Evolutionary conservation across 495 filamentous ascomycete genomes (phyloP).

Genomic region (Penicillium simplicissimum): DNA sequence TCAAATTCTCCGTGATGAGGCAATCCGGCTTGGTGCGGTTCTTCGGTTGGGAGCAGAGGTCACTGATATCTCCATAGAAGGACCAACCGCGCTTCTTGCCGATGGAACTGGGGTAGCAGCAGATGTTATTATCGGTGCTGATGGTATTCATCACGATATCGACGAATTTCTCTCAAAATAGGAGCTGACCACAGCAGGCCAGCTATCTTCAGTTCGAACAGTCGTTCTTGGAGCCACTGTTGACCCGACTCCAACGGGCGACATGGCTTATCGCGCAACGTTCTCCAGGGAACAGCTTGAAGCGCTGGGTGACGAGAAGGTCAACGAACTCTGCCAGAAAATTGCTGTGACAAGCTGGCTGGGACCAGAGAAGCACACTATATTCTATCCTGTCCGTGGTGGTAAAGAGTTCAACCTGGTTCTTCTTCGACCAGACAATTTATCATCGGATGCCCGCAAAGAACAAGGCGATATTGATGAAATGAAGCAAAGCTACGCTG

Average conservation of each 20-base stretch:
- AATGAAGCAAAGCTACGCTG: neutral
- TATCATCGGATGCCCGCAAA: neutral
- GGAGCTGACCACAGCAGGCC: neutral
- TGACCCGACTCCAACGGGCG: neutral
- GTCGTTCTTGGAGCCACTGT: neutral
- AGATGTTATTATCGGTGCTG: neutral
- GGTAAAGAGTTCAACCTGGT: slow-evolving; percentile 64
- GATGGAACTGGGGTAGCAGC: neutral
- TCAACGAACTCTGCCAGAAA: neutral
- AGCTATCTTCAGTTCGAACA: neutral
- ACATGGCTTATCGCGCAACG: neutral
- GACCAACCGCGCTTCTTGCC: neutral
- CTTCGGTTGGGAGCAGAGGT: neutral
- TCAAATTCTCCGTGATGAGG: neutral
- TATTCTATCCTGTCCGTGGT: slow-evolving; percentile 59
- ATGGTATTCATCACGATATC: neutral
- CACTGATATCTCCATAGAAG: neutral
- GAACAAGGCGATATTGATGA: neutral
- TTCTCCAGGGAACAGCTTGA: neutral
- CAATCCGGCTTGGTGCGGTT: neutral
- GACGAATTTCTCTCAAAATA: neutral
- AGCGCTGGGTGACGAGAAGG: neutral
- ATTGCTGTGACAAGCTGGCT: slow-evolving; percentile 49
- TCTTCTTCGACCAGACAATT: slow-evolving; percentile 26
- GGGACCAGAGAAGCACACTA: slow-evolving; percentile 58